Base-by-base conservation (phyloP, 1,139 yeast genomes). In the Taphrina confusa region DNA sequence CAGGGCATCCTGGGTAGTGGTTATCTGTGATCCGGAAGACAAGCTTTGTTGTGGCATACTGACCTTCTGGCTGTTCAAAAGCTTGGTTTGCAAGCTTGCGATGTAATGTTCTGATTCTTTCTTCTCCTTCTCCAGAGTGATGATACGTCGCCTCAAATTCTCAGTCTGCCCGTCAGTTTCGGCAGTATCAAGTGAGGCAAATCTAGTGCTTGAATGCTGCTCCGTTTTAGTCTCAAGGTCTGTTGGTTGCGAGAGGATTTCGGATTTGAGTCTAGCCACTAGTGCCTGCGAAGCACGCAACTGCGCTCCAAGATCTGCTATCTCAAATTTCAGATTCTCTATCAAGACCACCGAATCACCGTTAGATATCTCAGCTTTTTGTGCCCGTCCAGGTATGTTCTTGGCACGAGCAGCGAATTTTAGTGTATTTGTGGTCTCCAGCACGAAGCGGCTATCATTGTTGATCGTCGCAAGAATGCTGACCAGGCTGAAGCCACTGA, bases 391-490 rank as follows among this genome's bases (percentile, higher is more conserved):
- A 1, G 62, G 62, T 16, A 60, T 46, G 37, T 39, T 40, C 16
- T 89, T 90, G 0, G 97, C 97, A 63, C 97, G 77, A 0, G 96
- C 87, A 0, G 97, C 97, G 75, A 91, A 92, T 61, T 97, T 75
- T 34, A 92, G 76, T 0, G 97, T 90, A 68, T 89, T 89, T 50
- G 84, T 78, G 0, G 97, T 89, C 70, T 91, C 97, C 0, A 88
- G 79, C 14, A 80, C 75, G 1, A 84, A 79, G 46, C 74, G 78
- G 63, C 86, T 75, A 68, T 84, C 86, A n/a, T 63, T 47, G 50
- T 80, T 82, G 22, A 91, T 82, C 0, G 97, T 91, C 71, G 97
- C 92, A 33, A 91, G 77, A 11, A 92, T 85, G 65, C 88, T 83
- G n/a, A 91, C 89, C 51, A 90, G 78, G 2, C 96, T 84, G 31